Percentiles rank a stretch among this genome's conserved stretches.
These are phyloP conservation scores for Hypoxylon sp. DNA, from an alignment of 2,329 filamentous ascomycete species.

Conservation along the genomic window DNA sequence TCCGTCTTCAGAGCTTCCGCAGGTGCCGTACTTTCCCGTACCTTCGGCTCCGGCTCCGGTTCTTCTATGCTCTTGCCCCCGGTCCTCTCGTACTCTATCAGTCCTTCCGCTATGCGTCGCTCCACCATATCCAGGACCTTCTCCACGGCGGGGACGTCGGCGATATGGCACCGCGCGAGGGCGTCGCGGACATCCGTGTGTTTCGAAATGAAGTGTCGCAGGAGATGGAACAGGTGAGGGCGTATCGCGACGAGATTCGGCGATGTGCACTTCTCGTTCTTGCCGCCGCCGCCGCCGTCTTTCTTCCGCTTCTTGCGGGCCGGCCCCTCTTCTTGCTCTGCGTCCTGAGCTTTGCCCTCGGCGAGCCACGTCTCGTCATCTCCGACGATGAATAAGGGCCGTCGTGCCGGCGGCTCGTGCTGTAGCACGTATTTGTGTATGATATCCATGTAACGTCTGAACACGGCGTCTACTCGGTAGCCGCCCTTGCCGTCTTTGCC, in stretches of 20 bases:
- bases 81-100: slow-evolving; percentile 75
- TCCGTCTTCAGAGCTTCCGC: slow-evolving; percentile 40
- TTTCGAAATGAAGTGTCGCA: slow-evolving; percentile 83
- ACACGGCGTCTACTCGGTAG: slow-evolving; percentile 88
- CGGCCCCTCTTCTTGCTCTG: slow-evolving; percentile 61
- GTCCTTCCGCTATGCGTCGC: slow-evolving; percentile 77
- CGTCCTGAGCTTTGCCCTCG: slow-evolving; percentile 58
- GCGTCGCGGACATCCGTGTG: slow-evolving; percentile 89
- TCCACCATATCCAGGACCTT: slow-evolving; percentile 82
- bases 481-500: slow-evolving; percentile 84
- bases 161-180: slow-evolving; percentile 77
- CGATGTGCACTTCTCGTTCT: slow-evolving; percentile 57
- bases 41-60: slow-evolving; percentile 45
- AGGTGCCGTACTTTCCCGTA: slow-evolving; percentile 17
- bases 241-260: slow-evolving; percentile 86
- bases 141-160: slow-evolving; percentile 84
- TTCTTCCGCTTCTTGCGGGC: slow-evolving; percentile 65
- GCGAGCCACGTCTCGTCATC: slow-evolving; percentile 66
- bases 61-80: slow-evolving; percentile 65
- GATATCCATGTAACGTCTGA: slow-evolving; percentile 91
- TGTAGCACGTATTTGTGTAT: slow-evolving; percentile 83
- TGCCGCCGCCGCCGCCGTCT: slow-evolving; percentile 37
- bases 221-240: slow-evolving; percentile 91
- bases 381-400: slow-evolving; percentile 80
- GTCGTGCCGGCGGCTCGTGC: slow-evolving; percentile 73